phyloP scores from a whole-genome alignment of 768 basidiomycete genomes.

The Paxillus ammoniavirescens region DNA sequence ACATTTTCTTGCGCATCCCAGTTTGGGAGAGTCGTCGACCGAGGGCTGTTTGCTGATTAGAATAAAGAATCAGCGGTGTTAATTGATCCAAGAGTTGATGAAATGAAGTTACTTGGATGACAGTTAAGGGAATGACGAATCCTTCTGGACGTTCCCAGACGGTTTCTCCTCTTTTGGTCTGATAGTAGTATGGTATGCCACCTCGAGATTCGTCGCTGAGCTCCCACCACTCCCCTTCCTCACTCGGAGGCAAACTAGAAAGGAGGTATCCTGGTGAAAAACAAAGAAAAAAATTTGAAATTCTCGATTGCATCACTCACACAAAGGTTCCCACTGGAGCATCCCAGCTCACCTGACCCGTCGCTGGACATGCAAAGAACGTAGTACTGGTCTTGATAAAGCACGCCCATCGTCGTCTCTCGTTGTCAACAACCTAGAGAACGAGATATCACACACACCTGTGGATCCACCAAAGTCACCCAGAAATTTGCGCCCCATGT shows the following conservation, averaged over 20 bases:
- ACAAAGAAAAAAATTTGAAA: slow-evolving; percentile 18
- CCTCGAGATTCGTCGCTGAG: slow-evolving; percentile 79
- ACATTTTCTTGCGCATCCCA: slow-evolving; percentile 31
- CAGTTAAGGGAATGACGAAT: slow-evolving; percentile 88
- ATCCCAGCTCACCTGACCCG: slow-evolving; percentile 92
- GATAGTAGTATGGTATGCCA: slow-evolving; percentile 90
- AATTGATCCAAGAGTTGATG: neutral
- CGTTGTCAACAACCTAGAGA: slow-evolving; percentile 8
- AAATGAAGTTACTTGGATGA: slow-evolving; percentile 67
- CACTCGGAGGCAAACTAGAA: slow-evolving; percentile 73
- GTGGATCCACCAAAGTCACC: slow-evolving; percentile 91
- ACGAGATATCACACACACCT: slow-evolving; percentile 48
- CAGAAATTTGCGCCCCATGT: slow-evolving; percentile 91
- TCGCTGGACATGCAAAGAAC: slow-evolving; percentile 92
- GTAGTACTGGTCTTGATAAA: slow-evolving; percentile 50
- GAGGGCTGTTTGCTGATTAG: slow-evolving; percentile 62
- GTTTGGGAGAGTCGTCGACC: slow-evolving; percentile 67
- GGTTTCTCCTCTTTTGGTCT: slow-evolving; percentile 87
- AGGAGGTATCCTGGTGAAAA: neutral
- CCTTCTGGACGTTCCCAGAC: slow-evolving; percentile 89
- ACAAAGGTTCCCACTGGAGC: slow-evolving; percentile 88
- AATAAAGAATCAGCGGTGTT: slow-evolving; percentile 7
- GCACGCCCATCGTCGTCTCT: slow-evolving; percentile 4
- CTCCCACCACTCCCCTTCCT: slow-evolving; percentile 96
- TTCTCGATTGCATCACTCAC: slow-evolving; percentile 42